Conservation (phyloP, 257 asterid species). For the Plantago major region DNA sequence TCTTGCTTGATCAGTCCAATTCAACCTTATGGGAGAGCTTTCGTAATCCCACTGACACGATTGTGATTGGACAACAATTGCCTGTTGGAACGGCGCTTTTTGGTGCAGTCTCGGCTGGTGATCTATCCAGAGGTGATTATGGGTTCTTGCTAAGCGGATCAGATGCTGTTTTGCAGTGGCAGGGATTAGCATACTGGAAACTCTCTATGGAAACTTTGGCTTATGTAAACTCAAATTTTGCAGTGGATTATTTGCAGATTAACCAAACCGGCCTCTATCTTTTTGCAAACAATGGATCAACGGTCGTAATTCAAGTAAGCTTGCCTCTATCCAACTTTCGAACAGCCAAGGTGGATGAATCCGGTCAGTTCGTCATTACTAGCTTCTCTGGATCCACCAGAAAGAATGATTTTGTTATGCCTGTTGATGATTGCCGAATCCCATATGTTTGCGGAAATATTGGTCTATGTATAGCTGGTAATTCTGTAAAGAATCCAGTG, state of each 20-base stretch:
- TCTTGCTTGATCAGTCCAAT: conserved; percentile 47
- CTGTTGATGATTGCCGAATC: conserved; percentile 41
- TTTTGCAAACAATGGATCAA: conserved; percentile 39
- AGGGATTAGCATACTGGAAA: conserved; percentile 43
- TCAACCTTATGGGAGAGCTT: conserved; percentile 65
- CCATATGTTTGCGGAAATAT: conserved; percentile 48
- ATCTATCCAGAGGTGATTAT: conserved; percentile 46
- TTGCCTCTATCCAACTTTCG: conserved; percentile 39
- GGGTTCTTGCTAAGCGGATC: conserved; percentile 33
- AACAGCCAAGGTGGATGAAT: conserved; percentile 38
- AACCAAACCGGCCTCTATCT: conserved; percentile 57
- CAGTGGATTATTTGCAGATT: conserved; percentile 32
- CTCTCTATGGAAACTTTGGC: conserved; percentile 50
- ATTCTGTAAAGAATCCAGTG: conserved; percentile 24
- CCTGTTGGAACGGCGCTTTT: conserved; percentile 23
- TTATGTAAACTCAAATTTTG: conserved; percentile 24
- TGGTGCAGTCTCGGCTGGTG: conserved; percentile 33
- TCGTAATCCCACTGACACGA: conserved; percentile 49
- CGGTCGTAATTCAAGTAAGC: conserved; percentile 34
- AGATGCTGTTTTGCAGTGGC: conserved; percentile 49
- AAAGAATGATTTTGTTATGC: conserved; percentile 37
- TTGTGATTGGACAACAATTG: conserved; percentile 56
- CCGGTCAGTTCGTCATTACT: conserved; percentile 48
- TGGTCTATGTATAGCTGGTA: conserved; percentile 45
- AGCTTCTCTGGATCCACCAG: conserved; percentile 34